These are phyloP conservation scores for Corrigiola litoralis DNA, from an alignment of 179 eudicot genomes.

Conservation along the genomic window DNA sequence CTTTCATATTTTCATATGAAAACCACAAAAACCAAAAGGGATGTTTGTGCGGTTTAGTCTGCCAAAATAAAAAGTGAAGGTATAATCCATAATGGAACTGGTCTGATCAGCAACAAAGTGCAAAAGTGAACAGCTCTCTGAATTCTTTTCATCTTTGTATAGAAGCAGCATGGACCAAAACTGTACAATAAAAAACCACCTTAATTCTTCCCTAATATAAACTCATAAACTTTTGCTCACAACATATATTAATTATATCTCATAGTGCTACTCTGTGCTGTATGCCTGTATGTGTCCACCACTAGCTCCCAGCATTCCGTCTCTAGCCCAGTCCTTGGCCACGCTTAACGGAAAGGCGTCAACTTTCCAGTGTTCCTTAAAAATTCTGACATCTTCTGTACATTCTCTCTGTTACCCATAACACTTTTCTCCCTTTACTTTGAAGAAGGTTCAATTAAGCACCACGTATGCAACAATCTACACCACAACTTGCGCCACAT, in stretches of 20 bases:
- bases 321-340: background rate
- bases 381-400: slow-evolving; percentile 15
- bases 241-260: background rate
- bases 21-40: slow-evolving; percentile 10
- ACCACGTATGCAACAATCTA: too few relatives aligned
- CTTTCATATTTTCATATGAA: slow-evolving; percentile 15
- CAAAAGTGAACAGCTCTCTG: slow-evolving; percentile 6
- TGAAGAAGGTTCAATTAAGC: too few relatives aligned
- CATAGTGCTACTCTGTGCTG: slow-evolving; percentile 27
- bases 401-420: slow-evolving; percentile 7
- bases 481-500: background rate
- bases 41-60: background rate
- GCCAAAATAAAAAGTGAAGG: too few relatives aligned
- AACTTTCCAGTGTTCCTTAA: slow-evolving; percentile 3
- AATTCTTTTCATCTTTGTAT: slow-evolving; percentile 9
- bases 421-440: background rate
- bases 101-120: background rate
- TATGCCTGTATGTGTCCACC: background rate
- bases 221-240: background rate
- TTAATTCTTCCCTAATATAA: background rate
- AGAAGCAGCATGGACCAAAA: slow-evolving; percentile 17
- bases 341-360: slow-evolving; percentile 8
- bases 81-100: slow-evolving; percentile 3
- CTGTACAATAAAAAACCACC: slow-evolving; percentile 16
- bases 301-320: slow-evolving; percentile 4